Evolutionary conservation across 2,329 filamentous ascomycete species (phyloP), one percentile per base, ranked within the genome.

Genomic region (Cladobotryum protrusum): DNA sequence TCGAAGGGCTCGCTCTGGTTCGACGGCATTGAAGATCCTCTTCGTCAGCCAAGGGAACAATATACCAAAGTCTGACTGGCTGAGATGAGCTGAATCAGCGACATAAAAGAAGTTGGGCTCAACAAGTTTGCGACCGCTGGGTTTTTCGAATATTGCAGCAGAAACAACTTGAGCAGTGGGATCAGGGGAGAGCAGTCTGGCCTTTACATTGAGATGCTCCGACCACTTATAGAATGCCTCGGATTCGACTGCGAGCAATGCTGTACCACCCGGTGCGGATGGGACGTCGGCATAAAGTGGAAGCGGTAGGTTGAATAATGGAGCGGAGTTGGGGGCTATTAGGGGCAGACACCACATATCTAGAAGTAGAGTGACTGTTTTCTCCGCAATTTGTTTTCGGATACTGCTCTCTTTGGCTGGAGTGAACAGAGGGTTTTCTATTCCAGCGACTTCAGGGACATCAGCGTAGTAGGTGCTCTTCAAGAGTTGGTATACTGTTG

Each of bases 341-440:
- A 92, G 72, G 1, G 89, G 86, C 56, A 91, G 77, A 53, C 83
- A 84, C 88, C 88, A 95, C 69, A 89, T 82, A 60, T 95, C 89
- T 9, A 95, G 77, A 1, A 95, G 72, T 51, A 89, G 76, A 1
- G 83, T 71, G 0, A 86, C 78, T 8, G 80, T 86, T 39, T 73
- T 70, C 1, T 83, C 76, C 0, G 84, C 89, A 55, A 95, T 78
- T 63, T 92, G 88, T 2, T 66, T 64, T 37, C 76, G 69, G 19
- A 93, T 72, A 0, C 72, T 67, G 0, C 82, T 84, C 42, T 74
- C 69, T 5, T 69, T 61, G 1, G 69, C 67, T 0, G 87, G 86
- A 0, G 65, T 68, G 63, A 85, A 89, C 0, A 92, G 72, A 0
- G 85, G 79, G 20, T 71, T 72, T 45, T 74, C 70, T 54, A 79